These are phyloP conservation scores for Solanum habrochaites DNA, from an alignment of 257 asterid species.

Conservation along the genomic window DNA sequence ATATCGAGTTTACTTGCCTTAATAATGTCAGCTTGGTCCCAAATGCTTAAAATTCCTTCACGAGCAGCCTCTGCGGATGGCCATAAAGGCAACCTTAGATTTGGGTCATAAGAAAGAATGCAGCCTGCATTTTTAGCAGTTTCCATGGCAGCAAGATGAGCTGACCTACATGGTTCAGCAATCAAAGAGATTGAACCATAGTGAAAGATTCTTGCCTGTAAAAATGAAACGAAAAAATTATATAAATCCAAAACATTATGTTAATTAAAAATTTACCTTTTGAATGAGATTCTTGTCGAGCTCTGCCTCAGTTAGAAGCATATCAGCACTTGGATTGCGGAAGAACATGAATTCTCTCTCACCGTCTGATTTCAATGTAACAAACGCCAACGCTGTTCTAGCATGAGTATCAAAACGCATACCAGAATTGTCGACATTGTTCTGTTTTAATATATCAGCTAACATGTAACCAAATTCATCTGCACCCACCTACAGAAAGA, in stretches of 20 bases:
- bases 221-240: background rate
- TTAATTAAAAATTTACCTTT: slow-evolving; percentile 7
- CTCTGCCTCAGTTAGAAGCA: slow-evolving; percentile 27
- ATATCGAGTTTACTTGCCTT: slow-evolving; percentile 4
- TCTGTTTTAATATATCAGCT: slow-evolving; percentile 14
- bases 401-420: slow-evolving; percentile 16
- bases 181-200: slow-evolving; percentile 89
- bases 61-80: slow-evolving; percentile 5
- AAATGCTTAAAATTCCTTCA: slow-evolving; percentile 18
- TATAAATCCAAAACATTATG: too few relatives aligned
- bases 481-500: slow-evolving; percentile 11
- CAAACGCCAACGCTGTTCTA: slow-evolving; percentile 27
- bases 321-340: slow-evolving; percentile 46
- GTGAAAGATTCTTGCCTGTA: slow-evolving; percentile 79
- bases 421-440: slow-evolving; percentile 17
- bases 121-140: slow-evolving; percentile 68
- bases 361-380: slow-evolving; percentile 19
- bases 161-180: slow-evolving; percentile 77
- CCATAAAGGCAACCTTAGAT: slow-evolving; percentile 57
- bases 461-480: slow-evolving; percentile 29
- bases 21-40: slow-evolving; percentile 34
- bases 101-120: slow-evolving; percentile 85
- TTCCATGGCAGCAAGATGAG: slow-evolving; percentile 73
- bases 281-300: slow-evolving; percentile 17
- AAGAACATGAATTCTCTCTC: slow-evolving; percentile 34